Evolutionary conservation across 768 basidiomycete genomes (phyloP), one percentile per base, ranked within the genome.

Genomic region (Lactarius evosmus): DNA sequence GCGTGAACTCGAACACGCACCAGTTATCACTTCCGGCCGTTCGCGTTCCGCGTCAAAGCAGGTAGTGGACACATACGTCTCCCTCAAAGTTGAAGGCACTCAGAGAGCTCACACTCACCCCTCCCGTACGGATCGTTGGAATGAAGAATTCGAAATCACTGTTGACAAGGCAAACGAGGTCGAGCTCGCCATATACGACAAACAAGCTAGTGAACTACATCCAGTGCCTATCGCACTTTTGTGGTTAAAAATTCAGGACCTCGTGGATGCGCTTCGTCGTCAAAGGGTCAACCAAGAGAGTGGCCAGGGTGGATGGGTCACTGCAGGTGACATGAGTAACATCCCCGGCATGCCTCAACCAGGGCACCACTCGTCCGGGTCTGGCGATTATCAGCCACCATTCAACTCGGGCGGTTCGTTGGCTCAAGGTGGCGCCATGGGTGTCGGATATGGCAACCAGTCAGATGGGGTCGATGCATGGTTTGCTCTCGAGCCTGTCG

Each of bases 101-200:
- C 91, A 95, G 69, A 83, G 92, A 16, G 96, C 93, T 5, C 86
- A 88, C 62, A 95, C 95, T 0, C 94, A 96, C 73, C 91, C 93
- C 8, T 88, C 94, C 11, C 87, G 94, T 63, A 97, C 89, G 32
- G 97, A 98, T 76, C 87, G 91, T 51, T 99, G 97, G 97, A 93
- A 93, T 73, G 95, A 99, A 75, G 92, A 95, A 63, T 98, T 98
- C 66, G 94, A 96, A 75, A 93, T 99, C 63, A 82, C 88, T 0
- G 91, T 98, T 44, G 96, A 98, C 79, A 98, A 98, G 76, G 95
- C 96, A 16, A 98, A 96, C 73, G 97, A 99, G 80, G 91, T 98
- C 55, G 97, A 98, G 77, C 88, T 99, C 57, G 91, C 93, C 33
- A 85, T 99, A 34, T 95, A 94, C 70, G 97, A 99, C 76, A 93